A percentile compares a stretch with the other conserved stretches of the same genome.
phyloP scores from a whole-genome alignment of 2,329 filamentous ascomycete species.

The Talaromyces sp. region DNA sequence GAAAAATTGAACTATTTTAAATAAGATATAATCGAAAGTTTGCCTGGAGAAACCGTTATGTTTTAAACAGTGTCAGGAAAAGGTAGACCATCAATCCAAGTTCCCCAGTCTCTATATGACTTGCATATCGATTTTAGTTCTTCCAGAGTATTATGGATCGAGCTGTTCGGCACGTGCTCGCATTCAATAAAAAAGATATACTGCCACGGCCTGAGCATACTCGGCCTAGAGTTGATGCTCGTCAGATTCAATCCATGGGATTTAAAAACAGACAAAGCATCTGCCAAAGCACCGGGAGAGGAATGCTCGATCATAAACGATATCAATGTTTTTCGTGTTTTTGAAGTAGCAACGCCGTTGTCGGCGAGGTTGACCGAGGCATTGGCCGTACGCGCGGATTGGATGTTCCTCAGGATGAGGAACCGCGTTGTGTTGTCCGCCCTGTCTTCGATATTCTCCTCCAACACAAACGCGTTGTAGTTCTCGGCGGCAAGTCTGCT shows the following conservation, averaged over 20 bases:
- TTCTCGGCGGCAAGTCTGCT: constrained; percentile 67
- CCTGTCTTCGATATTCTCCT: constrained; percentile 44
- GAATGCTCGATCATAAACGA: constrained; percentile 78
- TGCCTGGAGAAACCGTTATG: not conserved
- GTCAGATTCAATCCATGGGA: constrained; percentile 73
- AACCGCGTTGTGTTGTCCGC: constrained; percentile 46
- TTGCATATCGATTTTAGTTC: constrained; percentile 34
- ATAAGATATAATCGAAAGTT: not conserved
- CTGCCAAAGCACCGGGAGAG: constrained; percentile 74
- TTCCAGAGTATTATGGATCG: constrained; percentile 25
- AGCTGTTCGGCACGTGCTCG: constrained; percentile 46
- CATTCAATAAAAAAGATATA: constrained; percentile 97
- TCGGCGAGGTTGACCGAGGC: constrained; percentile 9
- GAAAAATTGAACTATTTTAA: too few species aligned
- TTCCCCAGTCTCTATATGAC: constrained; percentile 36
- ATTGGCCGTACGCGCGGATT: constrained; percentile 21
- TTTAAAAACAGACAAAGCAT: constrained; percentile 75
- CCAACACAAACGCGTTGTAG: constrained; percentile 64
- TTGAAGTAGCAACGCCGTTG: constrained; percentile 5
- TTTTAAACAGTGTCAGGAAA: not conserved
- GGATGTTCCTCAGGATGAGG: constrained; percentile 37
- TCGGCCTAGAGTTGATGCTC: constrained; percentile 83
- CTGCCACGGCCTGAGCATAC: constrained; percentile 70
- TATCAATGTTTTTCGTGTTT: constrained; percentile 63
- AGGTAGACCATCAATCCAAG: constrained; percentile 33